Base-by-base conservation (phyloP, 2,329 filamentous ascomycete species). In the Aspergillus puulaauensis region DNA sequence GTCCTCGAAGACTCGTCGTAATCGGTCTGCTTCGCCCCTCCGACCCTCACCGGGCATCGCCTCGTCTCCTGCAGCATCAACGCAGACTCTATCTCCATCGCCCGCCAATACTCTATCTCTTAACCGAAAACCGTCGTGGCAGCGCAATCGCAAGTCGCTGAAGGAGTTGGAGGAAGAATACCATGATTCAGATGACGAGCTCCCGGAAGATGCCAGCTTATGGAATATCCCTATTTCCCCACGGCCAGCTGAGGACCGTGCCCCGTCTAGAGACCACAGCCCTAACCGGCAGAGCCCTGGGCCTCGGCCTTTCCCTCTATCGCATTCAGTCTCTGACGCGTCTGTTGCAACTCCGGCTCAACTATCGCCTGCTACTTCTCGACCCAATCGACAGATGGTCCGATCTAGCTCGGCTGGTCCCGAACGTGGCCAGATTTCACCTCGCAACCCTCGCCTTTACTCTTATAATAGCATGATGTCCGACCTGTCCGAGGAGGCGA, bases 401-500 rank as follows among this genome's bases (percentile, higher is more conserved):
- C 68, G 73, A 33, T 75, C 73, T 39, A 72, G 67, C 62, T 75
- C 73, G 46, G 73, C 73, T n/a, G 72, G 74, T n/a, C 74, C 74
- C 49, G 73, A 76, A 66, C 69, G 74, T 54, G 70, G 74, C 51
- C 70, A 76, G 62, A 70, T 77, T 43, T 73, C 73, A 23, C 72
- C 74, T 35, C 68, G 75, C 57, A 69, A 76, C 49, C 77, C 77
- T 43, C 77, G 80, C 31, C 80, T 82, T 21, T 83, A 84, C 64
- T 86, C 84, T 0, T 87, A 86, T 79, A 83, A 83, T 57, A 77
- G 81, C 39, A 82, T 79, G 56, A 77, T 85, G 68, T 79, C 79
- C 2, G 81, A 85, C 61, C 73, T 88, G 39, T 86, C 84, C 21
- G 77, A 82, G 52, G 85, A 88, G 64, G 84, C 85, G 2, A 80